Evolutionary conservation across 768 basidiomycete genomes (phyloP).

Genomic region (Heimioporus sp.): DNA sequence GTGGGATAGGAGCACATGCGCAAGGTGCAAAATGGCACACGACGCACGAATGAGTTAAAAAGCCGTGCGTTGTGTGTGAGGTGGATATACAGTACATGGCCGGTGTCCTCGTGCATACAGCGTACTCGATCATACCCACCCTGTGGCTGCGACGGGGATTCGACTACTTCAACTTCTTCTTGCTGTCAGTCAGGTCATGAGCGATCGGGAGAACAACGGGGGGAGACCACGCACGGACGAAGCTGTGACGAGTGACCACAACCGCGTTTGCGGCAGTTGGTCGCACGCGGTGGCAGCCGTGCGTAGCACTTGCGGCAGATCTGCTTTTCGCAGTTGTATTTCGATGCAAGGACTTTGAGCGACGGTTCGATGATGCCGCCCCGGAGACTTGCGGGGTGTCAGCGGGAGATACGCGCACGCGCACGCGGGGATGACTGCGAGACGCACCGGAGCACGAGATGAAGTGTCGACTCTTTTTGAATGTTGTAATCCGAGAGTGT

Average conservation of each 20-base stretch:
- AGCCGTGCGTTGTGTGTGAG: too few relatives aligned
- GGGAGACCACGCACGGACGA: constrained; percentile 68
- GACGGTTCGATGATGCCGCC: constrained; percentile 99
- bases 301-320: constrained; percentile 99
- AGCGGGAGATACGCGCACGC: neutral
- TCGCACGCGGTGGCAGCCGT: constrained; percentile 97
- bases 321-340: constrained; percentile 99
- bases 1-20: too few relatives aligned
- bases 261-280: constrained; percentile 96
- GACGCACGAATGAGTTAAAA: too few relatives aligned
- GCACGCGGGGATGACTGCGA: too few relatives aligned
- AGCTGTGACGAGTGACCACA: constrained; percentile 92
- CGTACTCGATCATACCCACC: constrained; percentile 10
- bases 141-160: constrained; percentile 4
- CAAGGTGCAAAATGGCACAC: too few relatives aligned
- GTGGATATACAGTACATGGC: too few relatives aligned
- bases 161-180: constrained; percentile 94
- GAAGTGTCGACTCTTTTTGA: constrained; percentile 97
- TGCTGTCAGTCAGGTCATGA: constrained; percentile 42
- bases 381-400: constrained; percentile 10
- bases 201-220: neutral
- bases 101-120: too few relatives aligned
- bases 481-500: constrained; percentile 97
- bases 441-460: constrained; percentile 89
- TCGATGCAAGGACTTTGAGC: constrained; percentile 92